Base-by-base conservation (phyloP, 2,329 filamentous ascomycete species). In the Pseudopyricularia cyperi region DNA sequence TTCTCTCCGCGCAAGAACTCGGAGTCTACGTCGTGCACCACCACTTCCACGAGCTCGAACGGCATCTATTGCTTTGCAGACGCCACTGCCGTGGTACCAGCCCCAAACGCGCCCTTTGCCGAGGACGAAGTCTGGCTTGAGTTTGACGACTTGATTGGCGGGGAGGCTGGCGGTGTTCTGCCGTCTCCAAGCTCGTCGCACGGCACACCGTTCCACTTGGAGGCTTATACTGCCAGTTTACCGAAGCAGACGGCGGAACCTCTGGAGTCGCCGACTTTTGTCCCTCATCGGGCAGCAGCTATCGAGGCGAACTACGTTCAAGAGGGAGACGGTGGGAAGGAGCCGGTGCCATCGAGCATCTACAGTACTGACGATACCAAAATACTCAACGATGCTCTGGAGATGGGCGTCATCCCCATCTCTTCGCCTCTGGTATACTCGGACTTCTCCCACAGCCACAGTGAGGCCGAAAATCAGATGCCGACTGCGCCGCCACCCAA, bases 61-160 rank as follows among this genome's bases (percentile, higher is more conserved):
- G 80, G 79, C 0, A 66, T 76, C 14, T 69, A 75, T 50, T 80
- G 77, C 52, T 81, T 76, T 56, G 73, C 75, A 12, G 76, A 77
- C 6, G 79, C 82, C 3, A 86, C 82, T 15, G 83, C 86, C 7
- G 68, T 88, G 2, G 71, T 86, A 22, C 85, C 85, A 0, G 69
- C 72, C 3, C 72, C 79, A 1, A 73, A 72, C 46, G 79, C 81
- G 4, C 82, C 80, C 0, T 74, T 83, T 4, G 80, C 71, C 1
- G 87, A 94, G 57, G 91, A 96, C 59, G 91, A 96, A 62, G 77
- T 95, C 2, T 97, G 91, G 91, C 83, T 90, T 50, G 91, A 95
- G 66, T 96, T 94, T 62, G 83, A 97, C 57, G 91, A 96, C 59
- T 71, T 96, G 12, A 77, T 96, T 52, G 86, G 87, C 51, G 83